Conservation (phyloP, 495 filamentous ascomycete genomes). For the Penicillium coffeae region DNA sequence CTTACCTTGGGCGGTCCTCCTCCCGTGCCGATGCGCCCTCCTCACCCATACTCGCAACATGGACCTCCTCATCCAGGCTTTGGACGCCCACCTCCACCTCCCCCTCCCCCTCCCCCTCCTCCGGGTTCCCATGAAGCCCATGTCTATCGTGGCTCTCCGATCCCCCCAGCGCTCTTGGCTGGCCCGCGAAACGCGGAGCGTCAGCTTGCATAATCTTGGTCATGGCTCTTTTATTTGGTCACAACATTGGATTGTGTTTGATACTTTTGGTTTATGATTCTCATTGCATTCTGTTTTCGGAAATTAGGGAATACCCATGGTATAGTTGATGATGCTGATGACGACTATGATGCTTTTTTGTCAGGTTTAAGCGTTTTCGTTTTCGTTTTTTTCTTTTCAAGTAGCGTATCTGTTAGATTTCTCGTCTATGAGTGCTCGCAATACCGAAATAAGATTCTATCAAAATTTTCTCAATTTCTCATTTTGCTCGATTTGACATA, state of each 20-base stretch:
- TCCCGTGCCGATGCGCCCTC: constrained; percentile 8
- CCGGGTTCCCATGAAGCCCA: constrained; percentile 18
- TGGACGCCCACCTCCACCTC: constrained; percentile 13
- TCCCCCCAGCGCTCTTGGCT: constrained; percentile 32
- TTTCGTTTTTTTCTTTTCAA: no score
- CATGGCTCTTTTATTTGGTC: neutral
- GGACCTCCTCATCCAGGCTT: constrained; percentile 14
- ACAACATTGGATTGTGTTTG: neutral
- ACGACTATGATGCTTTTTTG: no score
- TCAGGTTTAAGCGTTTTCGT: no score
- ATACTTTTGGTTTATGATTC: neutral
- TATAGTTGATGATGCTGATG: no score
- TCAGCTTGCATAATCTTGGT: constrained; percentile 31
- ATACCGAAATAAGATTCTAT: no score
- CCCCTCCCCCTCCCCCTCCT: constrained; percentile 16
- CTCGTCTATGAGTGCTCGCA: no score
- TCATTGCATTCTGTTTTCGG: neutral
- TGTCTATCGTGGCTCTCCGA: constrained; percentile 19
- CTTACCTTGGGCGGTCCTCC: constrained; percentile 13
- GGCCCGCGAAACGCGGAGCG: constrained; percentile 38
- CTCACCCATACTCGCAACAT: constrained; percentile 12
- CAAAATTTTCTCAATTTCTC: no score
- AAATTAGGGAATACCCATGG: neutral
- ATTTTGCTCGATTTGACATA: no score
- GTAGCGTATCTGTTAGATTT: no score